These are phyloP conservation scores for Nephelium lappaceum DNA, from an alignment of 345 rosid species.

Conservation along the genomic window DNA sequence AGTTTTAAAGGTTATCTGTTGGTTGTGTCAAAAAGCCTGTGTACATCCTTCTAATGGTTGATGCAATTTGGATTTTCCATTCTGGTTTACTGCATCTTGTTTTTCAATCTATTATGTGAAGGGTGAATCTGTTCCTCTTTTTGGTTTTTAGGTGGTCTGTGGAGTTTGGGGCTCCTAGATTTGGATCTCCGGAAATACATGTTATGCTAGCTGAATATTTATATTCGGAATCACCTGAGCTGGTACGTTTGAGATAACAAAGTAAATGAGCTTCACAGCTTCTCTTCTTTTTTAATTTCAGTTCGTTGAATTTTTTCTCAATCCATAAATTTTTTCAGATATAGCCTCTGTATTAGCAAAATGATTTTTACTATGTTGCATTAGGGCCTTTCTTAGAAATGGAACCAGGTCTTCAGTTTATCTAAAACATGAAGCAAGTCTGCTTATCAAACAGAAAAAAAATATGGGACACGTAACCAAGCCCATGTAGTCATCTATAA, in stretches of 20 bases:
- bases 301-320: background rate
- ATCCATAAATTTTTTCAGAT: background rate
- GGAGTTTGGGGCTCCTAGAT: slow-evolving; percentile 69
- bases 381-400: background rate
- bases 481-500: too few relatives aligned
- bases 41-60: background rate
- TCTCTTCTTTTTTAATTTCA: background rate
- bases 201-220: slow-evolving; percentile 85
- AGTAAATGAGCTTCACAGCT: background rate
- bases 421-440: background rate
- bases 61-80: background rate
- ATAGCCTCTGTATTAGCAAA: background rate
- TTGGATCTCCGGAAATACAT: slow-evolving; percentile 79
- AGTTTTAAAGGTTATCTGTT: background rate
- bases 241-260: slow-evolving; percentile 53
- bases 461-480: too few relatives aligned
- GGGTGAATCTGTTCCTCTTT: slow-evolving; percentile 8
- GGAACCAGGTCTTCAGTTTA: background rate
- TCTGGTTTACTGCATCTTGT: background rate
- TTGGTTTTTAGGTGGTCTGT: slow-evolving; percentile 80
- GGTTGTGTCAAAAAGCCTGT: background rate
- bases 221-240: slow-evolving; percentile 87
- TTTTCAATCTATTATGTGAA: background rate
- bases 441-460: background rate
- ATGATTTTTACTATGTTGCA: background rate